Evolutionary conservation across 331 rosid genomes (phyloP), one percentile per base, ranked within the genome.

Genomic region (Rosa hybrid): DNA sequence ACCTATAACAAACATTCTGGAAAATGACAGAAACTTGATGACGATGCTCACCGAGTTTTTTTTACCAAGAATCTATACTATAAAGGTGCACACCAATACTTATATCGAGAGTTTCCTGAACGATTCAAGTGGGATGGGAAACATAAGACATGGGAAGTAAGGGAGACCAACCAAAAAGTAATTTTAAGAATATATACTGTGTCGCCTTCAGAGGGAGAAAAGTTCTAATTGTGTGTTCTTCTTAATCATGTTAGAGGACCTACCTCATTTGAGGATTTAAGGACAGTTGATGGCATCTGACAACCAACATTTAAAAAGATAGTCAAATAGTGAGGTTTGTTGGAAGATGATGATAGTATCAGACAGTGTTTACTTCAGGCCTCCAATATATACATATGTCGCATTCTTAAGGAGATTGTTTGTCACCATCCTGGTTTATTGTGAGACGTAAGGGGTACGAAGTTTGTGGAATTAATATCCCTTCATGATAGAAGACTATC

Each of bases 211-310:
- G 38, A 72, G 5, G 78, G 69, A 8, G 75, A 80, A 49, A 68
- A 38, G 17, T 38, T 65, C 3, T 78, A 34, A 4, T 51, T 50
- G 4, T 20, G 34, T 6, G 2, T 72, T 2, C 10, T 80, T 14
- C 23, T 72, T 7, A 59, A 51, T 67, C 80, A 75, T 54, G 30
- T 46, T 2, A 53, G 12, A n/a, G 60, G 75, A 23, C 68, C 51
- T 0, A 74, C 25, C 0, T 67, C 80, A 34, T 81, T 65, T 46
- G 74, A 67, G 6, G 9, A 68, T 20, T 54, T 81, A 23, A 30
- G 9, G 18, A 63, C 38, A 2, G 38, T 72, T 38, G 38, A 20
- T 30, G 67, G 41, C 13, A 14, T 72, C 7, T 0, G 10, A 1
- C 18, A 48, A 20, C 46, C 17, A 25, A 54, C 68, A 1, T 82